Base-by-base conservation (phyloP, 1,284 basidiomycete genomes). In the Apiotrichum gamsii region DNA sequence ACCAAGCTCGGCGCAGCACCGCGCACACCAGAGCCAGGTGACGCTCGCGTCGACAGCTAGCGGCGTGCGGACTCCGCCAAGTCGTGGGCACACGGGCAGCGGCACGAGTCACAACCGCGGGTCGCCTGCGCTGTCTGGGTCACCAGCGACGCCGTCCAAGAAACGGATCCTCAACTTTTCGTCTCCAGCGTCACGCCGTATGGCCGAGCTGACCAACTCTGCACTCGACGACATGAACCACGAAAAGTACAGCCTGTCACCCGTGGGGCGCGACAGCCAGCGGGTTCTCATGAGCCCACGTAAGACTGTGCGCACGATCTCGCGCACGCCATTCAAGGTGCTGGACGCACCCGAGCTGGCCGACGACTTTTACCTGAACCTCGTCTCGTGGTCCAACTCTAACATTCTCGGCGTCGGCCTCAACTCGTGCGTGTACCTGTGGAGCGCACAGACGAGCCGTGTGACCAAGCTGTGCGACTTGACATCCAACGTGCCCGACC, bases 321-420 rank as follows among this genome's bases (percentile, higher is more conserved):
- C 86, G 73, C 93, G 94, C 68, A 95, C 94, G 0, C 95, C 95
- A 0, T 98, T 94, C 76, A 85, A 96, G 57, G 94, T 98, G 0
- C 80, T 98, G 19, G 94, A 98, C 66, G 95, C 95, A 1, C 95
- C 94, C 0, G 93, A 97, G 54, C 81, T 98, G 6, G 87, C 87
- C 4, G 94, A 98, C 69, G 95, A 98, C 68, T 98, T 96, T 72
- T 98, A 98, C 64, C 83, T 98, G 54, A 98, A 98, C 63, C 79
- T 98, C 15, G 91, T 98, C 15, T 94, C 97, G 56, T 98, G 95
- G 94, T 90, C 87, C 2, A 85, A 83, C 43, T 91, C 88, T 8
- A 96, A 98, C 65, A 82, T 96, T 0, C 81, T 98, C 0, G 91
- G 87, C 11, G 95, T 98, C 3, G 95, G 93, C 1, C 78, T 98